Base-by-base conservation (phyloP, 257 asterid species). In the Cynanchum wilfordii region DNA sequence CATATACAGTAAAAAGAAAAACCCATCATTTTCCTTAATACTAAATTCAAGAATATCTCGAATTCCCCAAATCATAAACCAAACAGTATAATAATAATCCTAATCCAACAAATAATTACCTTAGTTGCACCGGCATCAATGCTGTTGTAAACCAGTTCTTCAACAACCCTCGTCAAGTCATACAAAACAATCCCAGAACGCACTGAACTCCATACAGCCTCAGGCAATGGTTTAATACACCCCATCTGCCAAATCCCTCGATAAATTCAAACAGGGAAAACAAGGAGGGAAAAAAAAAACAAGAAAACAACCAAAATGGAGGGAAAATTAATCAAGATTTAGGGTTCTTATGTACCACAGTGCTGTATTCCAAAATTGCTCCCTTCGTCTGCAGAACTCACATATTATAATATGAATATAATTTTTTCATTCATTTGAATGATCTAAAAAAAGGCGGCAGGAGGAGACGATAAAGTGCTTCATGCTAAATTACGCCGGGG, bases 61-160 rank as follows among this genome's bases (percentile, higher is more conserved):
- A 16, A 15, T 1, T 12, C 19, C 20, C 50, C 10, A 36, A 38
- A 6, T 19, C 45, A 62, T 15, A 5, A 27, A 69, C 44, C 24
- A 56, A 73, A 36, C 22, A 6, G 10, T 42, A 42, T 42, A 42
- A 42, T 42, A 42, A 40, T 40, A 13, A 6, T 4, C 9, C 29
- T 10, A 45, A 45, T 16, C 59, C 29, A 25, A 42, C 29, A 68
- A 22, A 7, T 59, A 58, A 19, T 71, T 79, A 90, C 98, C 96
- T 89, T 86, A 27, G 90, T 86, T 55, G 98, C 95, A 25, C 96
- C 97, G 0, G 98, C 91, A 70, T 93, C 97, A 9, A 93, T 86
- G 80, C 96, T 87, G 81, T 93, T 93, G 69, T 84, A 88, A 70
- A 93, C 85, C 77, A 93, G 82, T 86, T 93, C 97, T 78, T 93